These are phyloP conservation scores for Globisporangium emineosum DNA, from an alignment of 352 stramenopile species.

Conservation along the genomic window DNA sequence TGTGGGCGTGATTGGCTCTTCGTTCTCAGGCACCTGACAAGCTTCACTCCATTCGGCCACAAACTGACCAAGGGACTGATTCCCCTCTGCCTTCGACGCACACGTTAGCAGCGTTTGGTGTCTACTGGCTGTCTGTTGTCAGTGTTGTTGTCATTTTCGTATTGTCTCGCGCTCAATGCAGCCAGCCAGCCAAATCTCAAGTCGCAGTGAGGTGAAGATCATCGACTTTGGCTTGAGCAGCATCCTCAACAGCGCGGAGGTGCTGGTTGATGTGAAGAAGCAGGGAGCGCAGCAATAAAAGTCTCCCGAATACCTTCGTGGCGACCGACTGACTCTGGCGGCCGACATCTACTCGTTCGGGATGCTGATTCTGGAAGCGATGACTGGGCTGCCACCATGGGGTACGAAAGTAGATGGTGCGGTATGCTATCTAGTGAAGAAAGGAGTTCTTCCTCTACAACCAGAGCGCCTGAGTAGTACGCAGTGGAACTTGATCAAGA, in stretches of 20 bases:
- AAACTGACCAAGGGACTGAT: too few species aligned
- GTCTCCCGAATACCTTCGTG: background rate
- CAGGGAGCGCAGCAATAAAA: background rate
- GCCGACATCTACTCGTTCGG: background rate
- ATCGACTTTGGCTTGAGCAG: background rate
- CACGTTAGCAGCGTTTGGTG: too few species aligned
- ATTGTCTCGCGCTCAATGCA: too few species aligned
- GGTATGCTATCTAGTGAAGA: background rate
- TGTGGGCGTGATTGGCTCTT: too few species aligned
- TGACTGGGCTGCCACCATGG: background rate
- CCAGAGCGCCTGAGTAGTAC: background rate
- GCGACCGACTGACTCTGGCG: background rate
- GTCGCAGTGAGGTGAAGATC: too few species aligned
- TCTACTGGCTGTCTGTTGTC: too few species aligned
- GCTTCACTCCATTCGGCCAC: too few species aligned
- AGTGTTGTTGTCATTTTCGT: too few species aligned
- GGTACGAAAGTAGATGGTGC: background rate
- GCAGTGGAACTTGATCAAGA: background rate
- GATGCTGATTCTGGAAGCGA: background rate
- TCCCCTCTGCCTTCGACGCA: too few species aligned
- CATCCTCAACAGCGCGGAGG: background rate
- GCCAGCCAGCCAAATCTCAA: too few species aligned
- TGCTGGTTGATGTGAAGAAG: background rate
- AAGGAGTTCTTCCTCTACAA: background rate
- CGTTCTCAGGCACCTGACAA: too few species aligned